Base-by-base conservation (phyloP, 305 asterid species). In the Fraxinus platypoda region DNA sequence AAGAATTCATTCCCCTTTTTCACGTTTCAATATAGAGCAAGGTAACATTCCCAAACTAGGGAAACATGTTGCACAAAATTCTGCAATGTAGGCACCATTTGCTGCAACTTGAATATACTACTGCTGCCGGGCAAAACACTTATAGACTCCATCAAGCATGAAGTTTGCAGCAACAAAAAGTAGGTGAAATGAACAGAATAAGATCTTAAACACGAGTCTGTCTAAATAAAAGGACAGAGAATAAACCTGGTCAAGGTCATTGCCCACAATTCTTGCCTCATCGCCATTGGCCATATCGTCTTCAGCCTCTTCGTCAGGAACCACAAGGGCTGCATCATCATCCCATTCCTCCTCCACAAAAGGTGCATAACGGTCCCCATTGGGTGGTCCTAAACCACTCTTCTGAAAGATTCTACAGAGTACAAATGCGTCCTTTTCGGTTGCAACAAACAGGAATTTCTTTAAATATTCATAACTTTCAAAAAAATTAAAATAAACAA, bases 301-400 rank as follows among this genome's bases (percentile, higher is more conserved):
- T 46, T 59, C 66, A 2, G 54, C 30, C 38, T 31, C 97, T 76
- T 83, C 95, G 5, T 95, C 94, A 12, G 97, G 94, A 86, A 93
- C 81, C 86, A 93, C 19, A 8, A 90, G 87, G 1, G 89, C 38
- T 21, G 91, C 85, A 80, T 91, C 93, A 41, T 93, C 97, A 80
- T 90, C 91, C 98, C 98, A 95, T 85, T 95, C 98, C 88, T 95
- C 98, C 76, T 95, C 98, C 25, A 93, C 74, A 85, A 95, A 95
- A 52, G 98, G 98, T 28, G 98, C 98, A 80, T 95, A 95, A 12
- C 98, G 92, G 83, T 93, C 94, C 35, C 97, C 98, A 74, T 91
- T 95, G 9, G 98, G 98, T 46, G 98, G 98, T 34, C 98, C 98
- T 6, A 95, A 46, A 49, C 98, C 98, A 87, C 98, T 93, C 90